These are phyloP conservation scores for Pugionium dolabratum DNA, from an alignment of 345 rosid species.

Conservation along the genomic window DNA sequence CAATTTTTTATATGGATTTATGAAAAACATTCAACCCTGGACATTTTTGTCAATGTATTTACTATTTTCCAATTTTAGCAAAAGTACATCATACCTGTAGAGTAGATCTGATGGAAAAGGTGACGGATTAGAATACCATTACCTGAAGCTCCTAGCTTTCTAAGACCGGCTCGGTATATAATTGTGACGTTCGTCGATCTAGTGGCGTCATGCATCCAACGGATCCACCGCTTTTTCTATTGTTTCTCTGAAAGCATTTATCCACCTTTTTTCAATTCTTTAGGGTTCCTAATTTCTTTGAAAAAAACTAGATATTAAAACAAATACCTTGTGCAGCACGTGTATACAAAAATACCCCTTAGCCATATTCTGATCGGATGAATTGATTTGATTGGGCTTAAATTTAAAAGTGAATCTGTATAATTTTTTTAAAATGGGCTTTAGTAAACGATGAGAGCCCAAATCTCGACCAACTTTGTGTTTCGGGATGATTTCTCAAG, in stretches of 20 bases:
- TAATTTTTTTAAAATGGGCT: not conserved
- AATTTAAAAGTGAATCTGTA: not conserved
- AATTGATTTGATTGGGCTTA: slow-evolving; percentile 25
- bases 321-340: no score
- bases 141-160: no score
- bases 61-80: no score
- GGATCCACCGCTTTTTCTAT: slow-evolving; percentile 8
- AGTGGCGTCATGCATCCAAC: not conserved
- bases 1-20: no score
- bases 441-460: not conserved
- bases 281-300: not conserved
- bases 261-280: slow-evolving; percentile 2
- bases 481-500: no score
- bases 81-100: no score
- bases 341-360: not conserved
- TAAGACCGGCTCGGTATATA: no score
- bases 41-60: no score
- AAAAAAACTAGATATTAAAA: no score
- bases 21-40: no score
- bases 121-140: no score
- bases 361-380: not conserved
- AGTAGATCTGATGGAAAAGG: no score
- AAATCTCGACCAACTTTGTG: not conserved
- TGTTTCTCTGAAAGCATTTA: not conserved
- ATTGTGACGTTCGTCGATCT: not conserved